Evolutionary conservation across 208 protist genomes (phyloP), one percentile per base, ranked within the genome.

Genomic region (Trypanosoma avium): DNA sequence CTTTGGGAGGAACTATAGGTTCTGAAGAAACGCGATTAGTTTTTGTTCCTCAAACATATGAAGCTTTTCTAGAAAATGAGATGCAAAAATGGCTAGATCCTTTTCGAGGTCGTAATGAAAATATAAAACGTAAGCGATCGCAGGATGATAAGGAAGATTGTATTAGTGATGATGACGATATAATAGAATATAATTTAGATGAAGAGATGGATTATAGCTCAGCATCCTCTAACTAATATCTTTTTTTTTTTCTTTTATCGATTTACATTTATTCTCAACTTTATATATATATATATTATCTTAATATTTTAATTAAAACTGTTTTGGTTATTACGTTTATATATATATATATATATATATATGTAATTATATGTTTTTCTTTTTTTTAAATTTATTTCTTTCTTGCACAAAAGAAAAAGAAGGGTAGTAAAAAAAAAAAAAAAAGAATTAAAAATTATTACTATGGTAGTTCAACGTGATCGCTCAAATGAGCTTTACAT

Each of bases 61-160:
- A 63, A 22, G 27, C 17, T 5, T 62, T 73, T 64, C 58, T 80
- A 13, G 66, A 75, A 29, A 33, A 58, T 21, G 60, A 70, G 45
- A 72, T 80, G 61, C 74, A 80, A 29, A 70, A 80, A 38, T 80
- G 74, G 74, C 19, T 80, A 17, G 68, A 80, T 52, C 74, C 74
- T 12, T 75, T 72, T 60, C 45, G 42, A 22, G 47, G 59, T 43
- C 40, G 54, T 19, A 35, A 15, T n/a, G 62, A 74, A 8, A 43
- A 30, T 19, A n/a, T 12, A 2, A 64, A 49, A 30, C 21, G 3
- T 6, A 72, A 61, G 40, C 12, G 45, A 13, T 1, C 15, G 17
- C 65, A 35, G 5, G 43, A 0, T 26, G 60, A 67, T 13, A 38
- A 38, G 17, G 29, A 63, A 22, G 58, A 40, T 17, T 67, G n/a